These are phyloP conservation scores for Xylaria sp. DNA, from an alignment of 2,329 filamentous ascomycete species.

Conservation along the genomic window DNA sequence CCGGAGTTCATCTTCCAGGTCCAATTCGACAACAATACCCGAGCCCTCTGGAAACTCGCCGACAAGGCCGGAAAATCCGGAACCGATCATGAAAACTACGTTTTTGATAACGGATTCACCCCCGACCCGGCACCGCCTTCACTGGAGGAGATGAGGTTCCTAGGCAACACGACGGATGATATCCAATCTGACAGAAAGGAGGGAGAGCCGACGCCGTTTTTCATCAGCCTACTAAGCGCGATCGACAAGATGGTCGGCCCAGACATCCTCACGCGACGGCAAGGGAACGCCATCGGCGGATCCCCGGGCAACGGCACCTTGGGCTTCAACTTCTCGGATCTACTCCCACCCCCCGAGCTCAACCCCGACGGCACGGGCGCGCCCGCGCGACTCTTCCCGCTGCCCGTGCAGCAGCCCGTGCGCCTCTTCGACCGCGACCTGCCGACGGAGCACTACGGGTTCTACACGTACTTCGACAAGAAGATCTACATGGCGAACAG, in stretches of 20 bases:
- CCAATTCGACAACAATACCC: slow-evolving; percentile 72
- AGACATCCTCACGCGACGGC: slow-evolving; percentile 47
- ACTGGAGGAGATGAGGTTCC: slow-evolving; percentile 79
- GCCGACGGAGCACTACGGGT: slow-evolving; percentile 87
- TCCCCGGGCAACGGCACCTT: slow-evolving; percentile 40
- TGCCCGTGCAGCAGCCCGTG: slow-evolving; percentile 79
- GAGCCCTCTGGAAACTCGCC: slow-evolving; percentile 61
- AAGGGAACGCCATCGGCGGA: slow-evolving; percentile 46
- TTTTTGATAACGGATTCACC: slow-evolving; percentile 53
- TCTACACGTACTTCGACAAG: slow-evolving; percentile 92
- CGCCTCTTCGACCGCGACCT: slow-evolving; percentile 86
- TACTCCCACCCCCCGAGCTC: slow-evolving; percentile 72
- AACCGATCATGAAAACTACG: slow-evolving; percentile 32
- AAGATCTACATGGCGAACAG: slow-evolving; percentile 76
- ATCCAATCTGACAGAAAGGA: slow-evolving; percentile 74
- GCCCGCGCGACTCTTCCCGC: slow-evolving; percentile 76
- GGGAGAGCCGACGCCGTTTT: slow-evolving; percentile 90
- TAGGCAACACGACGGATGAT: slow-evolving; percentile 87
- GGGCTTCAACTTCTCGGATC: slow-evolving; percentile 59
- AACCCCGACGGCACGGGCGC: slow-evolving; percentile 77
- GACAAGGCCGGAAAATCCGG: slow-evolving; percentile 46
- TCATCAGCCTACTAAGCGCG: slow-evolving; percentile 67
- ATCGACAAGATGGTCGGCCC: slow-evolving; percentile 46
- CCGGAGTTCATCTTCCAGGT: slow-evolving; percentile 87
- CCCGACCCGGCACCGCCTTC: slow-evolving; percentile 68